Evolutionary conservation across 192 early-diverging fungal genomes (phyloP), one percentile per base, ranked within the genome.

Genomic region (Coemansia sp.): DNA sequence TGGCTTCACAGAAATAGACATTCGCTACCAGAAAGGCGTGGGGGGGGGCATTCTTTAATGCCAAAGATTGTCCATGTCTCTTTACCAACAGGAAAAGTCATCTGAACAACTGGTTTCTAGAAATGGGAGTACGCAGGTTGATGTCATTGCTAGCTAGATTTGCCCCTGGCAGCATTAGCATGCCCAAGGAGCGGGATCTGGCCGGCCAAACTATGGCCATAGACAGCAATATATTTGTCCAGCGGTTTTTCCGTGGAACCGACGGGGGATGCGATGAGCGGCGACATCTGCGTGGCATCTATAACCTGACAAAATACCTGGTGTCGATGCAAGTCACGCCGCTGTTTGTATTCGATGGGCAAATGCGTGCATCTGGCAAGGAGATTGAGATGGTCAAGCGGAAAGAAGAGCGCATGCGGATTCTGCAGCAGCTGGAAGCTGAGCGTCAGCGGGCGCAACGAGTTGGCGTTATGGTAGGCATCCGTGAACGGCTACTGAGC

Each of bases 341-440:
- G 0, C 65, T 91, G 19, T 84, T 88, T 68, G 72, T 91, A 2
- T 91, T 91, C 77, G 88, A 91, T 53, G 85, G 83, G 2, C 19
- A 48, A 11, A 23, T 13, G 13, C 74, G 84, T 0, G 59, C 85
- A 1, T 47, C 57, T 6, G 80, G 80, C 23, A 90, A 90, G 55
- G 51, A 70, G 10, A 30, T 43, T 23, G 87, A 88, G 63, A 39
- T 66, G 6, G 15, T 33, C 1, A 56, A 63, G 42, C 68, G 73
- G 39, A 39, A 42, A 14, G 55, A 43, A 39, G 48, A 55, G 37
- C 53, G 51, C 26, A 37, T 18, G 36, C 61, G 62, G 40, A 50
- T 53, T 13, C 6, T 40, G 31, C 28, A 18, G 18, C 61, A 69
- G 33, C 48, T 55, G 38, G 81, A 40, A 40, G 44, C 3, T 38